phyloP scores from a whole-genome alignment of 805 yeast genomes.

The Debaryomyces castellii region DNA sequence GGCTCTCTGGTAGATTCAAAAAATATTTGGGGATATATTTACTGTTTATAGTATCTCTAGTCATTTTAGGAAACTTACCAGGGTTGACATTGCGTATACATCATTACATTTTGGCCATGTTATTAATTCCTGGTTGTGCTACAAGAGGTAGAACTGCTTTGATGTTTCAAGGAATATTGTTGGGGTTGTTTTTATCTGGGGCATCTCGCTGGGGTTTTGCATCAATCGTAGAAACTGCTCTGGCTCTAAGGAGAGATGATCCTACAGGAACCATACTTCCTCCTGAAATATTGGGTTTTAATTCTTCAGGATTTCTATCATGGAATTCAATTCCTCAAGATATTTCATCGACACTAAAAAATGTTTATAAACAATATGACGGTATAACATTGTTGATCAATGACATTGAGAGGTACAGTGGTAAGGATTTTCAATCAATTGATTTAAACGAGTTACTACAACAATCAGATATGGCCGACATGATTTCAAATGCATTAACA shows the following conservation, averaged over 20 bases:
- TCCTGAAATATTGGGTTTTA: slow-evolving; percentile 44
- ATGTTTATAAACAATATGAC: slow-evolving; percentile 30
- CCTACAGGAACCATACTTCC: slow-evolving; percentile 58
- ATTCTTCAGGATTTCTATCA: slow-evolving; percentile 29
- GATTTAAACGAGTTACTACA: slow-evolving; percentile 25
- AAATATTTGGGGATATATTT: slow-evolving; percentile 58
- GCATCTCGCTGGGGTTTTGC: slow-evolving; percentile 93
- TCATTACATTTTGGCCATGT: slow-evolving; percentile 72
- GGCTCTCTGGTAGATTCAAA: slow-evolving; percentile 73
- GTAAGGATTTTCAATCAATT: slow-evolving; percentile 40
- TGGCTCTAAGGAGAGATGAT: slow-evolving; percentile 68
- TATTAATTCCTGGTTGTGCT: slow-evolving; percentile 80
- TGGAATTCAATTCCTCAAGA: slow-evolving; percentile 28
- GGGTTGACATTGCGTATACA: slow-evolving; percentile 77
- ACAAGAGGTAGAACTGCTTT: slow-evolving; percentile 71
- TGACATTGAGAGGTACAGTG: slow-evolving; percentile 76
- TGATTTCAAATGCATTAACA: slow-evolving; percentile 29
- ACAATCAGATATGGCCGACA: slow-evolving; percentile 24
- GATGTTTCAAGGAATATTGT: slow-evolving; percentile 77
- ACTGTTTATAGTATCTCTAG: slow-evolving; percentile 41
- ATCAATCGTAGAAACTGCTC: slow-evolving; percentile 76
- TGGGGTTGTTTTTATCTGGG: slow-evolving; percentile 83
- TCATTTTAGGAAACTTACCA: slow-evolving; percentile 51
- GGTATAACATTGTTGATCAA: slow-evolving; percentile 70
- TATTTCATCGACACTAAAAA: slow-evolving; percentile 8